These are phyloP conservation scores for Tylopilus vinaceipallidus DNA, from an alignment of 768 basidiomycete species.

Conservation along the genomic window DNA sequence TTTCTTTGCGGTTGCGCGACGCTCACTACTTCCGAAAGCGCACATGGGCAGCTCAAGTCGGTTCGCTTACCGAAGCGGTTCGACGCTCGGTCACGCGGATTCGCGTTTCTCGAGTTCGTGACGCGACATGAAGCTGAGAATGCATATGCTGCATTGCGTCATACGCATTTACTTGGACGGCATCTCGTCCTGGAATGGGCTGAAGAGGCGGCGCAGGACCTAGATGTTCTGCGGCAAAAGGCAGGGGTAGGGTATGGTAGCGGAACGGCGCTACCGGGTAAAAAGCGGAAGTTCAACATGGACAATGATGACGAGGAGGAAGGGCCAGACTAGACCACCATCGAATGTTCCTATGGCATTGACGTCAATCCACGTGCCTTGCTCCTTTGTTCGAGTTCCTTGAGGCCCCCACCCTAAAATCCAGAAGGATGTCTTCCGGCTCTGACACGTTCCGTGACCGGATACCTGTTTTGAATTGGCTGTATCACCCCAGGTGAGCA, in stretches of 20 bases:
- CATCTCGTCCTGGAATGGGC: conserved; percentile 97
- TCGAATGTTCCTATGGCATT: too few species aligned
- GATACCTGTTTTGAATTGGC: conserved; percentile 30
- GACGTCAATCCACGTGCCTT: too few species aligned
- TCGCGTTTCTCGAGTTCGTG: conserved; percentile 95
- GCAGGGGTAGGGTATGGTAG: conserved; percentile 75
- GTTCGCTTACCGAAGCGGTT: conserved; percentile 92
- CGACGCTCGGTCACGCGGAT: conserved; percentile 85
- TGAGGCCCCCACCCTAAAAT: too few species aligned
- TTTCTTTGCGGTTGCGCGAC: background rate
- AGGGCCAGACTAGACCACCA: conserved; percentile 24
- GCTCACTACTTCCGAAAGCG: conserved; percentile 40
- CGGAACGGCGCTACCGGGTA: conserved; percentile 67
- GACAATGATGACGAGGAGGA: conserved; percentile 38
- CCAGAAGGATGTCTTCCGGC: too few species aligned
- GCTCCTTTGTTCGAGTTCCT: too few species aligned
- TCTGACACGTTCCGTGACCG: conserved; percentile 30
- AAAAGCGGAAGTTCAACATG: conserved; percentile 68
- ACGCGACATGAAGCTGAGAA: conserved; percentile 87
- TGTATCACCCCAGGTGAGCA: conserved; percentile 35
- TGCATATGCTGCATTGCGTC: conserved; percentile 80
- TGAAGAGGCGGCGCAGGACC: conserved; percentile 73
- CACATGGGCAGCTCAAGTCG: conserved; percentile 92
- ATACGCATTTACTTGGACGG: conserved; percentile 93
- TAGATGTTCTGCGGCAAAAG: conserved; percentile 75